Evolutionary conservation across 129 eudicot species (phyloP).

Genomic region (Centrapalus pauciflorus): DNA sequence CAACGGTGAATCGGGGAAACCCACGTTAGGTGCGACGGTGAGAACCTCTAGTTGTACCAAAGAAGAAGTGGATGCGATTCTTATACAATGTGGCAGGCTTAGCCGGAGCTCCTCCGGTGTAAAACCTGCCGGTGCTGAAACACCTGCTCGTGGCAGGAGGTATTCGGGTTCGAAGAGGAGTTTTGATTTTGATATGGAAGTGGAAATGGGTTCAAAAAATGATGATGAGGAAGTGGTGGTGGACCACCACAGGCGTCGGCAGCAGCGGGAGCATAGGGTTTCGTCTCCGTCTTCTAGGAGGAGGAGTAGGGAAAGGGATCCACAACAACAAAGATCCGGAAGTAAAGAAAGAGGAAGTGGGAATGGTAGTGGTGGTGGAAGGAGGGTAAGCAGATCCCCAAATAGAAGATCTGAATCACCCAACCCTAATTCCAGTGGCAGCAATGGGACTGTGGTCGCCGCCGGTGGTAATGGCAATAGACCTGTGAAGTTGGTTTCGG

Average conservation of each 20-base stretch:
- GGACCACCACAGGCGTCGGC: constrained; percentile 47
- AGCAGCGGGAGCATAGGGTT: constrained; percentile 46
- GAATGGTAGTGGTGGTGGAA: constrained; percentile 12
- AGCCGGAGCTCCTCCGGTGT: constrained; percentile 81
- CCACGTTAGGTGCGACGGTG: constrained; percentile 37
- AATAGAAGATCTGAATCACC: constrained; percentile 93
- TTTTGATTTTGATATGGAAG: constrained; percentile 73
- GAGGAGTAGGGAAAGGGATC: constrained; percentile 72
- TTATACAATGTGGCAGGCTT: constrained; percentile 93
- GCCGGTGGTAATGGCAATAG: constrained; percentile 16
- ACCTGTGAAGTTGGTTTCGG: constrained; percentile 86
- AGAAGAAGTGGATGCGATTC: constrained; percentile 90
- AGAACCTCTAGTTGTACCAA: constrained; percentile 90
- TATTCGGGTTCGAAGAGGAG: constrained; percentile 88
- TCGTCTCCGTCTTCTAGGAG: constrained; percentile 47
- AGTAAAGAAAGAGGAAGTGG: constrained; percentile 57
- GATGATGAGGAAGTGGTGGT: constrained; percentile 47
- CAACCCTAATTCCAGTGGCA: constrained; percentile 22
- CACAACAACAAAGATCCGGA: constrained; percentile 52
- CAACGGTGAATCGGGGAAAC: constrained; percentile 17
- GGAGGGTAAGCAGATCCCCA: constrained; percentile 94
- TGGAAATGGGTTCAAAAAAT: constrained; percentile 27
- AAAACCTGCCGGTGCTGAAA: constrained; percentile 35
- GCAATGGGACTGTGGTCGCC: not conserved
- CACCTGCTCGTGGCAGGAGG: constrained; percentile 44